Evolutionary conservation across 1,139 yeast genomes (phyloP).

Genomic region (Scheffersomyces parashehatae): DNA sequence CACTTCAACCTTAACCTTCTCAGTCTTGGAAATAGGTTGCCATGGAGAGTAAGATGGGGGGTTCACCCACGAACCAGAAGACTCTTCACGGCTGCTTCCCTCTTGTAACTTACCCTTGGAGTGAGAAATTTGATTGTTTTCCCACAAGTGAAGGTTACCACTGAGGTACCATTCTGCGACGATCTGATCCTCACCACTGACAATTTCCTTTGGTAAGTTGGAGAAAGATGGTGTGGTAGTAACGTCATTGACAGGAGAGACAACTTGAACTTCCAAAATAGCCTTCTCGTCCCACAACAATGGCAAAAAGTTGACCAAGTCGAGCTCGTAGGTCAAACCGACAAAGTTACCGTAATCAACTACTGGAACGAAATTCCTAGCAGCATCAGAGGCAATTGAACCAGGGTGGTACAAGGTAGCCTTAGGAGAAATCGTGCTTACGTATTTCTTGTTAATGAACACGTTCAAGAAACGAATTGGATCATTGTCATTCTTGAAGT

Average conservation of each 20-base stretch:
- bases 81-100: not conserved
- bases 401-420: conserved; percentile 28
- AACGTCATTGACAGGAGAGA: conserved; percentile 19
- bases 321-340: conserved; percentile 27
- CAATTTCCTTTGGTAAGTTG: not conserved
- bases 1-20: not conserved
- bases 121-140: conserved; percentile 1
- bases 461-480: conserved; percentile 28
- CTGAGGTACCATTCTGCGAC: conserved; percentile 5
- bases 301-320: conserved; percentile 28
- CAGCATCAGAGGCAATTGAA: conserved; percentile 8
- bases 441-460: conserved; percentile 20
- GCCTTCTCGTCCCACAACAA: conserved; percentile 27
- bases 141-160: conserved; percentile 6
- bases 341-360: conserved; percentile 27
- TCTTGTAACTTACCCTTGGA: conserved; percentile 4
- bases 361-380: conserved; percentile 22
- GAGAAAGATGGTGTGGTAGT: conserved; percentile 12
- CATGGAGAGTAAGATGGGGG: conserved; percentile 5
- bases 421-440: conserved; percentile 25
- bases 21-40: conserved; percentile 3
- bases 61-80: conserved; percentile 1
- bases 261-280: conserved; percentile 20
- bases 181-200: not conserved
- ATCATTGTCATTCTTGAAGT: conserved; percentile 18